phyloP scores from a whole-genome alignment of 805 yeast genomes.

The Candida succiphila region DNA sequence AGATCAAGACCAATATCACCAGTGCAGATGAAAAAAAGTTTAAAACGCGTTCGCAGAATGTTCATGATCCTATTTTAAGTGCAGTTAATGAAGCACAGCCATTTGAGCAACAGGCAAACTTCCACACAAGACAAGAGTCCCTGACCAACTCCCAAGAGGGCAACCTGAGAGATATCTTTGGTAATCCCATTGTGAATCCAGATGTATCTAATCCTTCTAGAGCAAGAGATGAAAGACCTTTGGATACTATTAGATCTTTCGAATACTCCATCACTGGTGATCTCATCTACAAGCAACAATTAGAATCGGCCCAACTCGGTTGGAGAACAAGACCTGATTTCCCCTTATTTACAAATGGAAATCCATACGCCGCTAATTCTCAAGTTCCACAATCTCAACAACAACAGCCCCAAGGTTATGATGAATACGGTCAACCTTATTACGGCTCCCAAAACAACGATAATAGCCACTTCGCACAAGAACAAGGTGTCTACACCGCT shows the following conservation, averaged over 20 bases:
- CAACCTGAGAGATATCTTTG: slow-evolving; percentile 74
- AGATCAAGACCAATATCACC: slow-evolving; percentile 30
- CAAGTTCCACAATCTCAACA: slow-evolving; percentile 19
- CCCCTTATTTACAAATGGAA: slow-evolving; percentile 37
- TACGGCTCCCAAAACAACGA: slow-evolving; percentile 10
- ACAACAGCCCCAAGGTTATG: slow-evolving; percentile 8
- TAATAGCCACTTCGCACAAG: slow-evolving; percentile 4
- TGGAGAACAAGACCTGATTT: slow-evolving; percentile 81
- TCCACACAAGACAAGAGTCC: slow-evolving; percentile 24
- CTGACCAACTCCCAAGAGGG: slow-evolving; percentile 25
- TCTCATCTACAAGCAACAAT: slow-evolving; percentile 61
- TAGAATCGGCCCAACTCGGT: slow-evolving; percentile 72
- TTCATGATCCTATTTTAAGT: slow-evolving; percentile 82
- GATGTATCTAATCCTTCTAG: slow-evolving; percentile 93
- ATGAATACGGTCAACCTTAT: slow-evolving; percentile 28
- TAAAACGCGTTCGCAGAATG: slow-evolving; percentile 57
- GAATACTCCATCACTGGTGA: slow-evolving; percentile 95
- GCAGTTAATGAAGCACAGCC: slow-evolving; percentile 97
- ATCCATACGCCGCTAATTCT: slow-evolving; percentile 22
- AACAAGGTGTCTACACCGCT: slow-evolving; percentile 37
- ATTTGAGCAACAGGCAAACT: slow-evolving; percentile 52
- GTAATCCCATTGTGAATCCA: slow-evolving; percentile 64
- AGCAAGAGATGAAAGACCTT: slow-evolving; percentile 88
- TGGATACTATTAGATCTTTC: slow-evolving; percentile 90
- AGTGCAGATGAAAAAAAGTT: slow-evolving; percentile 42